phyloP scores from a whole-genome alignment of 306 rosid genomes.

The Sicyos edulis region DNA sequence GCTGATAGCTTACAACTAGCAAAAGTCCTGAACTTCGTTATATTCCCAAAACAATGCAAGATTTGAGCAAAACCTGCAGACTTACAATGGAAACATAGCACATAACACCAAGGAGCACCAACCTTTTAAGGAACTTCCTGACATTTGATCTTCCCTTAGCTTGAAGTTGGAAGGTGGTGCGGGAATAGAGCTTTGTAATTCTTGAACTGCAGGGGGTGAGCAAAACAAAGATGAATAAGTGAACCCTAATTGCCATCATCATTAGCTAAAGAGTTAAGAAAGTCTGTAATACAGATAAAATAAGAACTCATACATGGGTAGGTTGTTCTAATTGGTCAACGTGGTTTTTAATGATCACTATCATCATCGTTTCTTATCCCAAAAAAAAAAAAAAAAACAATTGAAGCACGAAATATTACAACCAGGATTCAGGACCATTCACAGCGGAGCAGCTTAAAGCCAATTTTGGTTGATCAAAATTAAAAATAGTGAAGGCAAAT shows the following conservation, averaged over 20 bases:
- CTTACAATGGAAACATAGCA: not conserved
- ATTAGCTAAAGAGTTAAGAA: not conserved
- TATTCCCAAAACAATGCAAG: not conserved
- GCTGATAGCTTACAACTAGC: not conserved
- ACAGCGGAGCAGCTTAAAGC: not conserved
- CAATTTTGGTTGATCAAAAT: not conserved
- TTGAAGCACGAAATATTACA: not conserved
- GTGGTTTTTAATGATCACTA: not conserved
- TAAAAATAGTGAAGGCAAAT: no score
- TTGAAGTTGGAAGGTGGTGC: conserved; percentile 87
- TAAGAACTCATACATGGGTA: not conserved
- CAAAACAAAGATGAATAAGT: conserved; percentile 16
- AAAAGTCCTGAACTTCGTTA: not conserved
- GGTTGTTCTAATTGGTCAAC: not conserved
- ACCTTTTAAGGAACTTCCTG: conserved; percentile 98
- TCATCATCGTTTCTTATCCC: not conserved
- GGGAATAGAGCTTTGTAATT: conserved; percentile 84
- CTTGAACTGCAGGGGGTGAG: conserved; percentile 49
- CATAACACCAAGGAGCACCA: conserved; percentile 10
- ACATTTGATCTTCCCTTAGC: conserved; percentile 80
- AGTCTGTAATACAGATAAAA: not conserved
- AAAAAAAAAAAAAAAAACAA: not conserved
- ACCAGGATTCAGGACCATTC: not conserved
- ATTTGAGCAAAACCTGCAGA: not conserved
- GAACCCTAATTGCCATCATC: not conserved